Base-by-base conservation (phyloP, 2,329 filamentous ascomycete genomes). In the Sporothrix curviconia region DNA sequence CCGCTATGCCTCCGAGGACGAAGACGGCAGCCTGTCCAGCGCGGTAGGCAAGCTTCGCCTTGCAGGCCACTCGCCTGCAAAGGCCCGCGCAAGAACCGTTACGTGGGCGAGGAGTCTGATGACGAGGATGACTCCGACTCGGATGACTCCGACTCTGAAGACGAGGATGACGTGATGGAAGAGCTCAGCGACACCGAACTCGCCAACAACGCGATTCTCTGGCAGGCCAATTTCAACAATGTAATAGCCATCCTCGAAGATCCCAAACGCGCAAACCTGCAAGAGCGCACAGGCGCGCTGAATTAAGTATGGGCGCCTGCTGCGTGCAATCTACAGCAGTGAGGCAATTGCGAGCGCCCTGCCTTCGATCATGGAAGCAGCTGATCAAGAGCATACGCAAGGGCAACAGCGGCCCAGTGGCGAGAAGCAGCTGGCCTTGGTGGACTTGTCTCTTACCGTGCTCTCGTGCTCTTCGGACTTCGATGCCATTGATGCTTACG, bases 221-320 rank as follows among this genome's bases (percentile, higher is more conserved):
- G 87, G 80, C 79, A 83, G 46, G 73, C 81, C 15, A 79, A 82
- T 57, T 72, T 92, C 34, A 75, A 78, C 28, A 80, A 85, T 61
- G 81, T 85, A 58, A 84, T 95, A 61, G 78, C 86, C 49, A 84
- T 88, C 63, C 81, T 95, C 28, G 77, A 86, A 56, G 78, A 81
- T 61, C 85, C 89, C 65, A 95, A 95, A 77, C 84, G 86, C 63
- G 90, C 86, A 70, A 90, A 85, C 63, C 81, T 79, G 24, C 82
- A 88, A 61, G 83, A 84, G 22, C 83, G 90, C 54, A 86, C 90
- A 65, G 76, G 82, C 40, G 80, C 79, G 30, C 74, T 91, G 50
- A 74, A 74, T 44, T 76, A n/a, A 76, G 1, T 90, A 86, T 68
- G 78, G 80, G 40, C 80, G 85, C 53, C 76, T 89, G 19, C 70